phyloP scores from a whole-genome alignment of 257 asterid species.

The Nicotiana sylvestris region DNA sequence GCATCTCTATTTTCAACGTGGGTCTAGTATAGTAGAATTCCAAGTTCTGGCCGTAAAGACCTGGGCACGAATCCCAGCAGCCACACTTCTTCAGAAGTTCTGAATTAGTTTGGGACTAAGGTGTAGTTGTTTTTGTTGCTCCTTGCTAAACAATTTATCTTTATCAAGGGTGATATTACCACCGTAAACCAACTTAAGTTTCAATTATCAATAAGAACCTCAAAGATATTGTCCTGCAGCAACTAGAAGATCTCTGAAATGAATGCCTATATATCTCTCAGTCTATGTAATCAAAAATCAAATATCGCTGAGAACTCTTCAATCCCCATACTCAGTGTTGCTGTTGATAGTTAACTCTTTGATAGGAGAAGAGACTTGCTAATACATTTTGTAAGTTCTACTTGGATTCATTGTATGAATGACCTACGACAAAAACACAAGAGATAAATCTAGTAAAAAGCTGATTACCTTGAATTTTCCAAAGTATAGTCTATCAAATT shows the following conservation, averaged over 20 bases:
- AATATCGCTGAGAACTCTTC: neutral
- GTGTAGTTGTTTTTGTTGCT: neutral
- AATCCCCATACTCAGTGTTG: neutral
- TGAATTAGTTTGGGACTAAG: neutral
- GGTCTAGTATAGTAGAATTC: neutral
- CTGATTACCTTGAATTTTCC: constrained; percentile 1
- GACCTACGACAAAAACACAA: neutral
- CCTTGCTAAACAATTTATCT: neutral
- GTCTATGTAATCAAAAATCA: neutral
- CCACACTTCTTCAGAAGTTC: neutral
- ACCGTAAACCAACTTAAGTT: neutral
- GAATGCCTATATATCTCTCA: neutral
- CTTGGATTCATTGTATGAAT: neutral
- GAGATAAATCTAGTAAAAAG: neutral
- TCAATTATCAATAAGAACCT: neutral
- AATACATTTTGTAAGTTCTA: neutral
- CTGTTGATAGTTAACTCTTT: neutral
- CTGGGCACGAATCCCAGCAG: neutral
- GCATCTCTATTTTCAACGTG: neutral
- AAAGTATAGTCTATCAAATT: neutral
- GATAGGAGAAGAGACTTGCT: neutral
- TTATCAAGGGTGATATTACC: neutral
- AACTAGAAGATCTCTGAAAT: neutral
- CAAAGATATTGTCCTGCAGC: neutral
- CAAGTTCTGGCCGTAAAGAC: neutral